Base-by-base conservation (phyloP, 2,329 filamentous ascomycete species). In the Fusarium nodosum region DNA sequence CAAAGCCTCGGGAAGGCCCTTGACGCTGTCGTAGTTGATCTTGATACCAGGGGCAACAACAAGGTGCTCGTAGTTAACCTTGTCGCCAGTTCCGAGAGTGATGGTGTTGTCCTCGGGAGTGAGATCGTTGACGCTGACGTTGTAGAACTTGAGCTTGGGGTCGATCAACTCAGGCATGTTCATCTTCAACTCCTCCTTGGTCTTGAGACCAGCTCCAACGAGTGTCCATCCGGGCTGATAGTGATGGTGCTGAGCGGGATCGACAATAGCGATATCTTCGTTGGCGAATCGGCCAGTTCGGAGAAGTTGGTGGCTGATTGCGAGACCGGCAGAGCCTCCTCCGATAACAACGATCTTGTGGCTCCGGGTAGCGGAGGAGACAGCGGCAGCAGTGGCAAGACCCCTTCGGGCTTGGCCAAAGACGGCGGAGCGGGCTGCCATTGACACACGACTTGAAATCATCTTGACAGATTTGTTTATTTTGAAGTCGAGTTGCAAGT, bases 171-270 rank as follows among this genome's bases (percentile, higher is more conserved):
- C 79, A 7, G 79, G 72, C 39, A 90, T 74, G 2, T 84, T 85
- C 58, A 79, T 77, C 47, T 84, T 83, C 58, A 91, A 78, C 26
- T 89, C 84, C 66, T 89, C 81, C 74, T 88, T 89, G 47, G 81
- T 84, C 77, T 91, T 91, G 39, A 91, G 81, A 5, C 89, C 89
- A 39, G 87, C 88, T 44, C 89, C 89, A 3, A 91, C 89, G 2
- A 91, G 81, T 3, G 90, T 91, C 89, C 89, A 91, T 56, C 89
- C 89, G 1, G 89, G 88, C 76, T 91, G 89, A 75, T 91, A 91
- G 79, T 91, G 83, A 74, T 91, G 89, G 82, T 84, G 89, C 68
- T 79, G 75, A 1, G 89, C 83, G 0, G 89, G 89, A 67, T 91
- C 89, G 44, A 91, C 79, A 28, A 91, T 72, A 30, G 89, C 89